Percentiles rank a stretch among this genome's conserved stretches.
These are phyloP conservation scores for Suillus plorans DNA, from an alignment of 768 basidiomycete species.

Conservation along the genomic window DNA sequence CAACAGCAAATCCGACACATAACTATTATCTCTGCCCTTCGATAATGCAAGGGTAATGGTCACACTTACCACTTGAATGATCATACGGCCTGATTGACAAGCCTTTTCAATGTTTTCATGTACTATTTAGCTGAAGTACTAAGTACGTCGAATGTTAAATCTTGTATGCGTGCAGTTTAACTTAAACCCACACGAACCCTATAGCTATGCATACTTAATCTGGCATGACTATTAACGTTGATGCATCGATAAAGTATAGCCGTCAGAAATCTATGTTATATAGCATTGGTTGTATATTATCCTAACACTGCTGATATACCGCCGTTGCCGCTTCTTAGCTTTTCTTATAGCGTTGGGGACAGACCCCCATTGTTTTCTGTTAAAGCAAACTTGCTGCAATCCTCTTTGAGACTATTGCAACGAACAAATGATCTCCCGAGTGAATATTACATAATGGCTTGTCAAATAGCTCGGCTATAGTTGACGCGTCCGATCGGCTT, in stretches of 20 bases:
- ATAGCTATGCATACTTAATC: background rate
- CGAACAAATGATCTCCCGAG: too few relatives aligned
- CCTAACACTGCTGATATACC: background rate
- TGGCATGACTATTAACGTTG: background rate
- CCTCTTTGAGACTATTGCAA: too few relatives aligned
- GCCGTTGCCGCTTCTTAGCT: background rate
- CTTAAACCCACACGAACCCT: background rate
- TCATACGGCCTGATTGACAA: background rate
- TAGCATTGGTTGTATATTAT: background rate
- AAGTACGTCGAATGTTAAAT: background rate
- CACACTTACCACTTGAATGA: background rate
- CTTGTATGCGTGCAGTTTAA: background rate
- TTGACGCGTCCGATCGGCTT: background rate
- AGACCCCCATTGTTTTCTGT: background rate
- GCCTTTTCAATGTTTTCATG: background rate
- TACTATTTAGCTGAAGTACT: background rate
- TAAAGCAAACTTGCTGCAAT: too few relatives aligned
- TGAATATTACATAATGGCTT: too few relatives aligned
- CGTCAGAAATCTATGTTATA: background rate
- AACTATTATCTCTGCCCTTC: background rate
- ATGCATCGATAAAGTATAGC: background rate
- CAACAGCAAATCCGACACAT: background rate
- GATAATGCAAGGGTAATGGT: background rate
- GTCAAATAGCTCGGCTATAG: too few relatives aligned
- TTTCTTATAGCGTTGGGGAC: background rate